Percentiles rank a stretch among this genome's conserved stretches.
Conservation (phyloP, 371 early-diverging fungal species). For the Mortierella sp. region DNA sequence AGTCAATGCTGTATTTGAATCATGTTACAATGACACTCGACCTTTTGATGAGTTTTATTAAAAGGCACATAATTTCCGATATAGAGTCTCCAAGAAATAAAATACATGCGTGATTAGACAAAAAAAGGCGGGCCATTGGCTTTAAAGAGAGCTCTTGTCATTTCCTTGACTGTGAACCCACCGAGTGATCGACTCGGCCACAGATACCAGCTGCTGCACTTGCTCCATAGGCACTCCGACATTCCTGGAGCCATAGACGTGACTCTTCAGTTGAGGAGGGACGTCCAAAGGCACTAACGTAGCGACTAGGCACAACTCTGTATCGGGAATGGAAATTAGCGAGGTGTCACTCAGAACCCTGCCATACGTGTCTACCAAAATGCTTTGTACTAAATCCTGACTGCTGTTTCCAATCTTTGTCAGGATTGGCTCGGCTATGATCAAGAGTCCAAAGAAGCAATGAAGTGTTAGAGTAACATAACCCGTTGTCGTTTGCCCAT, state of each 20-base stretch:
- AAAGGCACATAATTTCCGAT: not conserved
- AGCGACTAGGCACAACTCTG: constrained; percentile 66
- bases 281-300: constrained; percentile 63
- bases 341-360: constrained; percentile 38
- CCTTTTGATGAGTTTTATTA: constrained; percentile 95
- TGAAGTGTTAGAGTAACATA: not conserved
- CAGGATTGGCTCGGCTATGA: constrained; percentile 42
- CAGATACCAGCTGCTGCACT: constrained; percentile 42
- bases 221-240: constrained; percentile 55
- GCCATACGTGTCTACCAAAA: constrained; percentile 44
- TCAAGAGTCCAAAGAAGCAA: not conserved
- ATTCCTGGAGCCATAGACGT: constrained; percentile 50
- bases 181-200: constrained; percentile 33
- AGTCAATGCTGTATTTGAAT: constrained; percentile 89
- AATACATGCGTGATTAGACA: not conserved
- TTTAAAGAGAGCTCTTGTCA: constrained; percentile 47
- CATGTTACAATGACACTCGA: constrained; percentile 93
- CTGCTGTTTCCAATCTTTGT: constrained; percentile 44
- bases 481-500: not conserved
- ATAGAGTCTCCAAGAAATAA: not conserved
- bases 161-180: constrained; percentile 39
- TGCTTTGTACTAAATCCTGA: constrained; percentile 41
- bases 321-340: constrained; percentile 41
- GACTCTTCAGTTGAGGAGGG: constrained; percentile 67
- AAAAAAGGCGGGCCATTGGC: not conserved